Evolutionary conservation across 1,284 basidiomycete species (phyloP).

Genomic region (Fomitiporia mediterranea): DNA sequence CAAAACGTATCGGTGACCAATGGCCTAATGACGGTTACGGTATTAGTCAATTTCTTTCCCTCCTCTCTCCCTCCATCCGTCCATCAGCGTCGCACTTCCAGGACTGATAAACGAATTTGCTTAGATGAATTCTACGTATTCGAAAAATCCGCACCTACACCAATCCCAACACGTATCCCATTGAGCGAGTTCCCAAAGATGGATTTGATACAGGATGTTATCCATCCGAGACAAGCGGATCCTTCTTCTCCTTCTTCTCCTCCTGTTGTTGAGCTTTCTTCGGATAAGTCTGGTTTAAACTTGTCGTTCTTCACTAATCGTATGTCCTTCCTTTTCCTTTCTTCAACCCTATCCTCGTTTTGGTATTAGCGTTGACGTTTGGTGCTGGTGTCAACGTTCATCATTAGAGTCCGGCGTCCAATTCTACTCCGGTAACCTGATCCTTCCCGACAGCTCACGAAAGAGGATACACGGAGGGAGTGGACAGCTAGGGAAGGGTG

Average conservation of each 20-base stretch:
- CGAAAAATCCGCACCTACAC: conserved; percentile 34
- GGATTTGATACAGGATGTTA: conserved; percentile 46
- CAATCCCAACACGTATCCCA: conserved; percentile 35
- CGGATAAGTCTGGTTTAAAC: conserved; percentile 53
- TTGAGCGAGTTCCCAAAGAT: conserved; percentile 31
- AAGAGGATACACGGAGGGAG: conserved; percentile 74
- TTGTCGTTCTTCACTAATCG: conserved; percentile 66
- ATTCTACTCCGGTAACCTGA: conserved; percentile 62
- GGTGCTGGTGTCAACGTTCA: too few species aligned
- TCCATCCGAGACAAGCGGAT: conserved; percentile 35
- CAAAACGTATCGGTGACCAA: conserved; percentile 51
- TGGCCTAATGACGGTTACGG: conserved; percentile 59
- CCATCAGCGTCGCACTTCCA: too few species aligned
- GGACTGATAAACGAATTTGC: too few species aligned
- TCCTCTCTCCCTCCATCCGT: background rate
- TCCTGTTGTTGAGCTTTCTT: conserved; percentile 50
- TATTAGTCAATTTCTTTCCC: conserved; percentile 23
- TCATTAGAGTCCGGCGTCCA: conserved; percentile 62
- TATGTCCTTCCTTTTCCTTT: conserved; percentile 34
- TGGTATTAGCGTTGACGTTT: too few species aligned
- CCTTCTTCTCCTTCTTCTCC: too few species aligned
- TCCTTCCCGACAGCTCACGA: conserved; percentile 43
- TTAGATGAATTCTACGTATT: conserved; percentile 69
- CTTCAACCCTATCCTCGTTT: background rate
- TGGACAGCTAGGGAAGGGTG: conserved; percentile 50